Percentiles rank a stretch among this genome's conserved stretches.
phyloP scores from a whole-genome alignment of 495 filamentous ascomycete species.

The Darksidea phi region DNA sequence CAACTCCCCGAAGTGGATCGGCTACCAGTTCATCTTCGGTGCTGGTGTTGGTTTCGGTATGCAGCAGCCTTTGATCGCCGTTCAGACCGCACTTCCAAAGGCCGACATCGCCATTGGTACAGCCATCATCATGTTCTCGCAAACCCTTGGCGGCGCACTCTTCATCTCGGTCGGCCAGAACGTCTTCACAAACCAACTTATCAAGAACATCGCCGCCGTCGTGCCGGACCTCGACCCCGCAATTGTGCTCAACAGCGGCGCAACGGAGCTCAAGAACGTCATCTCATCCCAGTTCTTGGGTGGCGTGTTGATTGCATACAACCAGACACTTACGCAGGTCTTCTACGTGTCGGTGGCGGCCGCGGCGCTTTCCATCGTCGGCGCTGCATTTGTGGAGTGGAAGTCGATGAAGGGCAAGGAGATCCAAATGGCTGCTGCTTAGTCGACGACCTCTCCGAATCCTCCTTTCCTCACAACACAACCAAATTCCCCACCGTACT shows the following conservation, averaged over 20 bases:
- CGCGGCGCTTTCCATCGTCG: slow-evolving; percentile 60
- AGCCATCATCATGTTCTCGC: slow-evolving; percentile 64
- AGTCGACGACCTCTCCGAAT: slow-evolving; percentile 7
- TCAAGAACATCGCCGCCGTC: slow-evolving; percentile 52
- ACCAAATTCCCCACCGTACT: background rate
- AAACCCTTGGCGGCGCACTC: slow-evolving; percentile 65
- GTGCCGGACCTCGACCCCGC: slow-evolving; percentile 50
- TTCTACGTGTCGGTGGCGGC: slow-evolving; percentile 71
- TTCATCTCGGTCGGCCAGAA: slow-evolving; percentile 75
- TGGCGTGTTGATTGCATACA: slow-evolving; percentile 66
- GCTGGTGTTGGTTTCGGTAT: slow-evolving; percentile 71
- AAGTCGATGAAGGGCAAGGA: slow-evolving; percentile 82
- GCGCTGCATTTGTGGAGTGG: slow-evolving; percentile 67
- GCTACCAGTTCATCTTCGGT: slow-evolving; percentile 69
- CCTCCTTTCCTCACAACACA: background rate
- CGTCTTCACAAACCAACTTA: slow-evolving; percentile 70
- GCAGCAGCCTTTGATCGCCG: slow-evolving; percentile 64
- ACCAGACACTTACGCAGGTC: slow-evolving; percentile 61
- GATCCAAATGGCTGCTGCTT: slow-evolving; percentile 61
- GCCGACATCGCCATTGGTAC: slow-evolving; percentile 62
- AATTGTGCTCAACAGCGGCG: slow-evolving; percentile 59
- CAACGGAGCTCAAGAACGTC: slow-evolving; percentile 59
- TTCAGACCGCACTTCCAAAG: slow-evolving; percentile 58
- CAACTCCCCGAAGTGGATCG: slow-evolving; percentile 58
- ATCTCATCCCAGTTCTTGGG: slow-evolving; percentile 52